Conservation (phyloP, 345 rosid genomes). For the Eucalyptus camaldulensis region DNA sequence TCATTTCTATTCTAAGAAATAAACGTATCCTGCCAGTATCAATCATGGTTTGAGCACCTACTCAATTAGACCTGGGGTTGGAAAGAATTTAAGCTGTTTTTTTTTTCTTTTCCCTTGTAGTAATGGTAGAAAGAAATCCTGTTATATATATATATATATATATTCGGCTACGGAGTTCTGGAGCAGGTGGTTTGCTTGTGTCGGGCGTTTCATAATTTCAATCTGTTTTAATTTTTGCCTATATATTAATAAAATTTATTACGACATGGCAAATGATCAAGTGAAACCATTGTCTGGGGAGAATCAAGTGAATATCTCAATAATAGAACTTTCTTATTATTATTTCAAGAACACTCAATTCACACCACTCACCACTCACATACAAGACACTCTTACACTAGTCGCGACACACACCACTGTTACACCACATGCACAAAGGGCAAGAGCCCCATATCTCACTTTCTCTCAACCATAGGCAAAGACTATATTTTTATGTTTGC, state of each 20-base stretch:
- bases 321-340: no score
- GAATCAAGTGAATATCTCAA: background rate
- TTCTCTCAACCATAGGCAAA: no score
- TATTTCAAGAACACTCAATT: background rate
- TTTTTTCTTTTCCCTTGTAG: no score
- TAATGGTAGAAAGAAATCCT: no score
- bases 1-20: no score
- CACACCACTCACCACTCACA: background rate
- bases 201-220: background rate
- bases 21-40: no score
- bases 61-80: no score
- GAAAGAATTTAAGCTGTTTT: no score
- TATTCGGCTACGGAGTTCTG: background rate
- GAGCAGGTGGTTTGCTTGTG: background rate
- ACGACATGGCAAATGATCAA: background rate
- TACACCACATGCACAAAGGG: background rate
- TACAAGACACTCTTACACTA: background rate
- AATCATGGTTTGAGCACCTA: no score
- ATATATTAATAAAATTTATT: background rate
- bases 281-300: background rate
- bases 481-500: no score
- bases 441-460: background rate
- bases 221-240: background rate
- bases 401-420: background rate
- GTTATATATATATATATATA: no score